Evolutionary conservation across 352 stramenopile genomes (phyloP).

Genomic region (Pythium biforme): DNA sequence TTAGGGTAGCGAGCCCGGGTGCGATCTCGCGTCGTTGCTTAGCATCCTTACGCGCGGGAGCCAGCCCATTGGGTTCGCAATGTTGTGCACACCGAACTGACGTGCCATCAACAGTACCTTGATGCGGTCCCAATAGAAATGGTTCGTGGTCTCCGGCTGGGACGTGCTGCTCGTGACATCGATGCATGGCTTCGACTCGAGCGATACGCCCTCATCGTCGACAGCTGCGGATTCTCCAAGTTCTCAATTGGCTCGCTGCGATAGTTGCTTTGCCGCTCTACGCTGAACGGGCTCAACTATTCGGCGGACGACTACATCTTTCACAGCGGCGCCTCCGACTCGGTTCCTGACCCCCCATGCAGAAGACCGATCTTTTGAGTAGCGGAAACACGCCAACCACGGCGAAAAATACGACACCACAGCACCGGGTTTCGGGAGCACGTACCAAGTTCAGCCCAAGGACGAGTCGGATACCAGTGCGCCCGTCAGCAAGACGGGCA

Average conservation of each 20-base stretch:
- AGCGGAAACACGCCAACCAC: background rate
- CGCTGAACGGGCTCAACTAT: conserved; percentile 40
- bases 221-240: conserved; percentile 29
- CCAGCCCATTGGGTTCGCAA: conserved; percentile 21
- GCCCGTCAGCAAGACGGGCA: background rate
- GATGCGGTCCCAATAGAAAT: conserved; percentile 42
- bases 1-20: conserved; percentile 53
- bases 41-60: conserved; percentile 33
- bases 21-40: conserved; percentile 42
- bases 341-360: conserved; percentile 28
- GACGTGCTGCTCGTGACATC: conserved; percentile 35
- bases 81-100: conserved; percentile 41
- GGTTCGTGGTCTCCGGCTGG: conserved; percentile 53
- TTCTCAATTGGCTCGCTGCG: conserved; percentile 44
- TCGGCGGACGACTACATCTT: conserved; percentile 57
- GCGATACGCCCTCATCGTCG: conserved; percentile 24
- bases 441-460: background rate
- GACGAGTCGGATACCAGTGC: background rate
- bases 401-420: background rate
- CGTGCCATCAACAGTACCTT: conserved; percentile 43
- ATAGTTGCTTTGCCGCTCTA: conserved; percentile 47
- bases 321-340: conserved; percentile 38
- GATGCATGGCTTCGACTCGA: conserved; percentile 46
- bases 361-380: conserved; percentile 29
- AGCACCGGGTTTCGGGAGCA: background rate